phyloP scores from a whole-genome alignment of 768 basidiomycete genomes.

The Tulasnella sp. region DNA sequence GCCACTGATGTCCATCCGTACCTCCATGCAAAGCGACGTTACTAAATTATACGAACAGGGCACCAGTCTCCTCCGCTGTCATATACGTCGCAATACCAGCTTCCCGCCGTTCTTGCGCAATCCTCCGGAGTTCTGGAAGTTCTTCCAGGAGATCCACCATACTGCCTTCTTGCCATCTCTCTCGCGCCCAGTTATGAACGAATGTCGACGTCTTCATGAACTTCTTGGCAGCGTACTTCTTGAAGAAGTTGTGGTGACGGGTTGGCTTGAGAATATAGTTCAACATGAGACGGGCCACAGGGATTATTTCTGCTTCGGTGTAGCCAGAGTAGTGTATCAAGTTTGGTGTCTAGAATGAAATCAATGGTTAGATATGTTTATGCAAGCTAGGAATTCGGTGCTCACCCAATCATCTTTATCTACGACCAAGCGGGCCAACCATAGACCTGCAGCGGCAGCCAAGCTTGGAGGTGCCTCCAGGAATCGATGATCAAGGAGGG shows the following conservation, averaged over 20 bases:
- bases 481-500: constrained; percentile 66
- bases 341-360: constrained; percentile 51
- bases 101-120: constrained; percentile 6
- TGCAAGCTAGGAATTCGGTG: constrained; percentile 11
- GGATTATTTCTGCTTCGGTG: constrained; percentile 62
- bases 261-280: constrained; percentile 69
- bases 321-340: constrained; percentile 82
- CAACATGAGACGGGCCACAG: constrained; percentile 74
- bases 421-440: constrained; percentile 70
- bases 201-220: constrained; percentile 80
- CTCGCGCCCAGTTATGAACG: constrained; percentile 74
- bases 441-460: constrained; percentile 71
- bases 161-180: constrained; percentile 43
- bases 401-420: constrained; percentile 81
- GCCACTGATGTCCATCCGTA: too few relatives aligned
- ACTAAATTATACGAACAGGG: constrained; percentile 1
- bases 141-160: constrained; percentile 48
- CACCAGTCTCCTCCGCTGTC: constrained; percentile 5
- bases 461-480: constrained; percentile 61
- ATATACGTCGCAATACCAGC: constrained; percentile 9
- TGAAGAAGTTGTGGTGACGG: constrained; percentile 64
- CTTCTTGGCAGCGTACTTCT: constrained; percentile 78
- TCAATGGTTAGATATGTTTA: constrained; percentile 4
- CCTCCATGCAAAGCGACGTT: too few relatives aligned
- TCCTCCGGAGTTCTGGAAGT: constrained; percentile 34